These are phyloP conservation scores for Phtheirospermum japonicum DNA, from an alignment of 257 asterid species.

Conservation along the genomic window DNA sequence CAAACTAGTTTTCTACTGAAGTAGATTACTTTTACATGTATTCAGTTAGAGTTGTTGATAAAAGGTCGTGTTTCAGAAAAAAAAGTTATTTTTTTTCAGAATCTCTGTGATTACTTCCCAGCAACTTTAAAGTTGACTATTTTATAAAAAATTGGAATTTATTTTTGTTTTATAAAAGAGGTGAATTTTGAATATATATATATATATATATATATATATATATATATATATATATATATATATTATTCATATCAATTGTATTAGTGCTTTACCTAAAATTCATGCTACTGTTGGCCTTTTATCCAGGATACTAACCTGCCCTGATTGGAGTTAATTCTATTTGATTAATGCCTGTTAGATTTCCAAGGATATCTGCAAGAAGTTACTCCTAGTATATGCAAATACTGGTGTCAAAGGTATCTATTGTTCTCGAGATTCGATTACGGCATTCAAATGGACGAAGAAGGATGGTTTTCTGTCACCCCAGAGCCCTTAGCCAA, in stretches of 20 bases:
- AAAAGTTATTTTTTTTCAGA: background rate
- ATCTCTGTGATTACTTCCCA: background rate
- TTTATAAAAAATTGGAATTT: too few species aligned
- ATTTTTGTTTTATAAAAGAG: background rate
- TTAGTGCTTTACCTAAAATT: background rate
- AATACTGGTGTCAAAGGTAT: constrained; percentile 92
- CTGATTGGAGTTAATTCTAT: constrained; percentile 5
- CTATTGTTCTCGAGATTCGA: constrained; percentile 70
- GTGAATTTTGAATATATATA: background rate
- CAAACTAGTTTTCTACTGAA: too few species aligned
- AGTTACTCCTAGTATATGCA: constrained; percentile 52
- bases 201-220: too few species aligned
- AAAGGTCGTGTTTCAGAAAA: too few species aligned
- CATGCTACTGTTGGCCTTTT: constrained; percentile 12
- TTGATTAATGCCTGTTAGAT: constrained; percentile 39
- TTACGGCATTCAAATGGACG: constrained; percentile 83
- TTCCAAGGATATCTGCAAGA: constrained; percentile 38
- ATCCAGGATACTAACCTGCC: background rate
- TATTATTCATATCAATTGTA: too few species aligned
- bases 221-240: too few species aligned
- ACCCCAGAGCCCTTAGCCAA: constrained; percentile 83
- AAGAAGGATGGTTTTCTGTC: constrained; percentile 98
- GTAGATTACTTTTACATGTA: too few species aligned
- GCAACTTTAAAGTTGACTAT: background rate
- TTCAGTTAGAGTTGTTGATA: too few species aligned